Percentiles rank a stretch among this genome's conserved stretches.
Evolutionary conservation across 2,329 filamentous ascomycete genomes (phyloP).

Genomic region (Mollisiaceae sp.): DNA sequence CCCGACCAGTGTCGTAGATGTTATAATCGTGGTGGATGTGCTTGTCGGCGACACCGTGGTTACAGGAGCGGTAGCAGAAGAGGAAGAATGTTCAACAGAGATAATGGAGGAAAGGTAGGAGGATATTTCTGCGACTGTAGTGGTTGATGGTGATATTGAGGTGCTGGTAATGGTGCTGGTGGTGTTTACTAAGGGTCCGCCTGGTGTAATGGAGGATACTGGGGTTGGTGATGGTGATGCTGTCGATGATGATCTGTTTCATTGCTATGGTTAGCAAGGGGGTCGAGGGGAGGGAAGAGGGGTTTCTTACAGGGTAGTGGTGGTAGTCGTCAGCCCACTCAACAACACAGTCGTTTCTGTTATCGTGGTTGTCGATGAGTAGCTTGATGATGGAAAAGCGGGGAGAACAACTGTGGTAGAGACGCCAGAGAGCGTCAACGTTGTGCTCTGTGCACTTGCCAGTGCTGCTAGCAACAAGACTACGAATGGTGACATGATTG

Average conservation of each 20-base stretch:
- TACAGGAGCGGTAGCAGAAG: neutral
- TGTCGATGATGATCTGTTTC: neutral
- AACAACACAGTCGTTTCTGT: conserved; percentile 2
- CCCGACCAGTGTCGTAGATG: neutral
- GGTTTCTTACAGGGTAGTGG: neutral
- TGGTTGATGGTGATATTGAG: neutral
- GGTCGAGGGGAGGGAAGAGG: neutral
- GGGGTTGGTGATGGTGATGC: neutral
- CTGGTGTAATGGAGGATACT: neutral
- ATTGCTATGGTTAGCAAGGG: neutral
- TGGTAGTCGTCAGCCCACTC: neutral
- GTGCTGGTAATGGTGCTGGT: neutral
- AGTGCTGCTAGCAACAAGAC: neutral
- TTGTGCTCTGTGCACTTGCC: neutral
- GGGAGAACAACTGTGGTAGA: conserved; percentile 32
- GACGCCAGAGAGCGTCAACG: conserved; percentile 19
- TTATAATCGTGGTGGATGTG: neutral
- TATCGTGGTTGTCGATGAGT: conserved; percentile 8
- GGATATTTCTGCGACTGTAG: neutral
- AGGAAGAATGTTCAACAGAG: neutral
- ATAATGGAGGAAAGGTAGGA: neutral
- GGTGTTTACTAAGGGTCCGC: neutral
- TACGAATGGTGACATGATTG: neutral
- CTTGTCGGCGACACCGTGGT: neutral
- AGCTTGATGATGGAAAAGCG: conserved; percentile 26